These are phyloP conservation scores for Acorus calamus DNA, from an alignment of 106 monocot genomes.

Conservation along the genomic window DNA sequence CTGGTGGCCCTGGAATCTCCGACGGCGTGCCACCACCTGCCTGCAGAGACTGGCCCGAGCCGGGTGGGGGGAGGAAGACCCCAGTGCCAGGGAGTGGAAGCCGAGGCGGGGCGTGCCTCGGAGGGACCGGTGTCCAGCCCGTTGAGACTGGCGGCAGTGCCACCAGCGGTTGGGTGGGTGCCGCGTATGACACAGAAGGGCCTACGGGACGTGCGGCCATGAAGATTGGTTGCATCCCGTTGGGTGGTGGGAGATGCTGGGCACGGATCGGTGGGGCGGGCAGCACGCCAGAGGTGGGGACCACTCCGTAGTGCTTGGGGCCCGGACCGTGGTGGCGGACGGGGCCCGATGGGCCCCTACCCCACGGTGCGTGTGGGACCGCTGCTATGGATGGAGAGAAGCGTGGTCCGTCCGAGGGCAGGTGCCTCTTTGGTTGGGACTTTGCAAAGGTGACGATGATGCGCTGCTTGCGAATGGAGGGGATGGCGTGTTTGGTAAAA, in stretches of 20 bases:
- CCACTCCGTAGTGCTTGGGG: conserved; percentile 35
- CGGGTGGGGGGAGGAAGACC: conserved; percentile 51
- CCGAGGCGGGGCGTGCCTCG: conserved; percentile 28
- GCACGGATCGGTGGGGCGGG: conserved; percentile 11
- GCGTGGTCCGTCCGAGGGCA: conserved; percentile 2
- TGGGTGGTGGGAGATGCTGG: conserved; percentile 24
- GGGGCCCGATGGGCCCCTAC: conserved; percentile 7
- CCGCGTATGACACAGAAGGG: conserved; percentile 13
- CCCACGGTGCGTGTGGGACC: conserved; percentile 19
- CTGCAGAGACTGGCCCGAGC: conserved; percentile 20
- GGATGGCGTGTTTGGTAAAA: conserved; percentile 57
- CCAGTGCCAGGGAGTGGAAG: conserved; percentile 52
- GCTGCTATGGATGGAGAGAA: conserved; percentile 5
- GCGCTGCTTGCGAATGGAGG: conserved; percentile 46
- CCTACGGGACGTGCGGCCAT: conserved; percentile 25
- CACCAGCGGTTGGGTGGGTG: conserved; percentile 2
- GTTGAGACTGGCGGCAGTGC: conserved; percentile 19
- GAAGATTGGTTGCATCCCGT: conserved; percentile 48
- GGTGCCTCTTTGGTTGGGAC: conserved; percentile 26
- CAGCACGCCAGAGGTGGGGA: conserved; percentile 32
- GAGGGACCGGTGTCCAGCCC: conserved; percentile 20
- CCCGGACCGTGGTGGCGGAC: conserved; percentile 13
- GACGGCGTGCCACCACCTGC: neutral
- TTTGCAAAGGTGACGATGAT: conserved; percentile 65
- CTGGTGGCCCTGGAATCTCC: neutral